Base-by-base conservation (phyloP, 2,329 filamentous ascomycete genomes). In the Metarhizium sp. region DNA sequence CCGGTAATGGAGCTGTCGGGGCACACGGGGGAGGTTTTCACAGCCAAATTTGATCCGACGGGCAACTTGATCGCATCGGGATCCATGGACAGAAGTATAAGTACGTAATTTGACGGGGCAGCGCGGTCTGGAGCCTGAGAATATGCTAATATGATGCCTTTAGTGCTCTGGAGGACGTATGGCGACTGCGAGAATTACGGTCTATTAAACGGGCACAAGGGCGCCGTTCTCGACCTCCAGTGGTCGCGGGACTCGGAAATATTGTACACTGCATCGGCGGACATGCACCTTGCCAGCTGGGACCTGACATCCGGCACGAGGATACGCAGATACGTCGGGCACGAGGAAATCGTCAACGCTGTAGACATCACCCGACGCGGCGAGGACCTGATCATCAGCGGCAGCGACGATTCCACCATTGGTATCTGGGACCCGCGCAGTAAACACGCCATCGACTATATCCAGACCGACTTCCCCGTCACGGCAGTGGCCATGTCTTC, bases 121-220 rank as follows among this genome's bases (percentile, higher is more conserved):
- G 38, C 14, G 38, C 32, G 32, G 32, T 3, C 10, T 3, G 32
- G 2, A 34, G 2, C 32, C 32, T 6, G 32, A 11, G 32, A 11
- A 34, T 32, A 20, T 29, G 51, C 64, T 66, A 50, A 67, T 50
- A 29, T 0, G 7, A n/a, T 36, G 1, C 7, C 13, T 10, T 5
- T 58, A 95, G 90, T 97, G 73, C 80, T 99, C 34, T 99, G 94
- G 94, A 84, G 88, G 64, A 95, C 92, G 2, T 91, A 92, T 59
- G 92, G 91, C 65, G 82, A 90, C 63, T 96, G 92, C 74, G 89
- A 95, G 66, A 99, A 99, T 73, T 96, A 96, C 66, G 92, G 92
- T 58, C 75, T 89, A 32, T 77, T 99, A 53, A 90, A 78, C 8
- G 94, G 94, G 38, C 94, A 99, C 75, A 91, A 90, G 68, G 90